Conservation (phyloP, 108 stramenopile genomes). For the Phaeodactylum tricornutum region DNA sequence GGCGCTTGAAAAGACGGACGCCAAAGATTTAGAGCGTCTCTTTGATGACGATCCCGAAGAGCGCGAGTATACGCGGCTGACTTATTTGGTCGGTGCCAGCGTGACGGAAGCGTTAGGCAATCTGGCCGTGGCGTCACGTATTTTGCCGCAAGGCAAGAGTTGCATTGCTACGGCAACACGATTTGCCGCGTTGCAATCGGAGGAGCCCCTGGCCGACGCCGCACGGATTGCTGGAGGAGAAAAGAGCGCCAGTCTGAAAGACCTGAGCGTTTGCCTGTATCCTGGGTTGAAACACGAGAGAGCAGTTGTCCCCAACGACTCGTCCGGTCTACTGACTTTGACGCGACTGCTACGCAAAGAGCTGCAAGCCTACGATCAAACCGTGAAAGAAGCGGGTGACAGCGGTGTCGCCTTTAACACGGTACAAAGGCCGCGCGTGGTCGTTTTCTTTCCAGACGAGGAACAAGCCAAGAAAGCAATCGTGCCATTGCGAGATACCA, state of each 20-base stretch:
- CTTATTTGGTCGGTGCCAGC: constrained; percentile 70
- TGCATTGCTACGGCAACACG: constrained; percentile 72
- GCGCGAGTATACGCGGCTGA: constrained; percentile 41
- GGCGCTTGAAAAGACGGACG: constrained; percentile 57
- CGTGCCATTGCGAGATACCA: constrained; percentile 50
- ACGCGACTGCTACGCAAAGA: constrained; percentile 65
- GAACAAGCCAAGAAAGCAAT: constrained; percentile 51
- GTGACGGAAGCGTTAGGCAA: constrained; percentile 73
- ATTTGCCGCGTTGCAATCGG: constrained; percentile 2
- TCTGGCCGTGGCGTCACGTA: constrained; percentile 48
- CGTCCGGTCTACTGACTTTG: constrained; percentile 36
- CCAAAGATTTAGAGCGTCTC: constrained; percentile 33
- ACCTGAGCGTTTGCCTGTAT: constrained; percentile 62
- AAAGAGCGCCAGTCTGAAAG: constrained; percentile 46
- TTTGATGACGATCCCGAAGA: constrained; percentile 47
- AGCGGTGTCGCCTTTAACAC: no score
- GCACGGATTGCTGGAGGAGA: not conserved
- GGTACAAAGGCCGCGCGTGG: constrained; percentile 50
- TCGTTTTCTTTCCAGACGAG: constrained; percentile 76
- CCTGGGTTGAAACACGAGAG: constrained; percentile 65
- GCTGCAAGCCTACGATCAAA: constrained; percentile 44
- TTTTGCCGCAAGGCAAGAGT: constrained; percentile 67
- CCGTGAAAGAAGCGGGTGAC: constrained; percentile 3
- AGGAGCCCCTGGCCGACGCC: constrained; percentile 4
- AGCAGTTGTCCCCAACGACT: constrained; percentile 34